Evolutionary conservation across 2,329 filamentous ascomycete species (phyloP).

Genomic region (Neoarthrinium moseri): DNA sequence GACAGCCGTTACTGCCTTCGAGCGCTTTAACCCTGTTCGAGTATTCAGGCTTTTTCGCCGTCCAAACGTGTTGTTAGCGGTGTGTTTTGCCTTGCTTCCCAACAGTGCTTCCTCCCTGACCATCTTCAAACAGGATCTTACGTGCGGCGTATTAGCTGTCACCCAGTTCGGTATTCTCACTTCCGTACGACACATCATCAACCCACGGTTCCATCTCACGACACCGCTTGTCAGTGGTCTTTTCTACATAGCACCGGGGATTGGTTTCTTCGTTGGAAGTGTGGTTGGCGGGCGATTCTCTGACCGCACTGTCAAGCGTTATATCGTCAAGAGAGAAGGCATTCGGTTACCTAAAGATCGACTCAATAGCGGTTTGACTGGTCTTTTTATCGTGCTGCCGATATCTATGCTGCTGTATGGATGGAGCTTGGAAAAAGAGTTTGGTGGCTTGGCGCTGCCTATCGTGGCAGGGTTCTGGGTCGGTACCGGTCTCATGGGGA

Average conservation of each 20-base stretch:
- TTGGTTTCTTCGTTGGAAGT: conserved; percentile 67
- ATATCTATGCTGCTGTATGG: conserved; percentile 66
- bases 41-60: conserved; percentile 20
- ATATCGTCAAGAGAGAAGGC: conserved; percentile 57
- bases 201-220: conserved; percentile 69
- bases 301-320: conserved; percentile 64
- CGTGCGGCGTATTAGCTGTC: conserved; percentile 15
- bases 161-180: conserved; percentile 56
- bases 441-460: conserved; percentile 49
- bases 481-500: conserved; percentile 11
- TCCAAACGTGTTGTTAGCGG: conserved; percentile 23
- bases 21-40: conserved; percentile 20
- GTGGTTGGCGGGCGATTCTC: conserved; percentile 72
- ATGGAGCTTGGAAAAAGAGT: conserved; percentile 55
- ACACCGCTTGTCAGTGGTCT: conserved; percentile 66
- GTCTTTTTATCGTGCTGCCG: conserved; percentile 57
- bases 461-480: conserved; percentile 12
- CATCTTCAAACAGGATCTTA: conserved; percentile 11
- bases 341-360: conserved; percentile 67
- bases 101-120: background rate
- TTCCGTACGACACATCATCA: conserved; percentile 70
- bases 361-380: conserved; percentile 56
- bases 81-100: conserved; percentile 9
- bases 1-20: conserved; percentile 1
- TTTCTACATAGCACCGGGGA: conserved; percentile 73